Evolutionary conservation across 352 stramenopile species (phyloP).

Genomic region (Phytopythium boreale): DNA sequence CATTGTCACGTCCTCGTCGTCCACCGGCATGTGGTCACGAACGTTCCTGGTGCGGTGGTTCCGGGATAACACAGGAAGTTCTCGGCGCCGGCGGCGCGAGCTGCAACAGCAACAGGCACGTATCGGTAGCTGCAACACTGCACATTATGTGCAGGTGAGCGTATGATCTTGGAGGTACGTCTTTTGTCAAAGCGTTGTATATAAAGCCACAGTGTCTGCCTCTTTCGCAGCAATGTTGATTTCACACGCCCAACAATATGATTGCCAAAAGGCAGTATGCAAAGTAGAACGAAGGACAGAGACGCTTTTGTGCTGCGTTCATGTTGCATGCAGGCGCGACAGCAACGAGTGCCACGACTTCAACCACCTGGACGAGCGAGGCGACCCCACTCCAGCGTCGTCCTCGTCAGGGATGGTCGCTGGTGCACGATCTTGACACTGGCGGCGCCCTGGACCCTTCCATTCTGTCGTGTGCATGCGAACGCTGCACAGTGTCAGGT

Average conservation of each 20-base stretch:
- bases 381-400: background rate
- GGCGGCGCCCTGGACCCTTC: slow-evolving; percentile 6
- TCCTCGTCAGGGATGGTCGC: slow-evolving; percentile 11
- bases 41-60: background rate
- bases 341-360: background rate
- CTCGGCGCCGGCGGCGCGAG: background rate
- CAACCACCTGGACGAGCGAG: background rate
- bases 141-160: background rate
- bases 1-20: background rate
- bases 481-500: slow-evolving; percentile 22
- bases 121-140: background rate
- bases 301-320: too few species aligned
- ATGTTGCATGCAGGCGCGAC: background rate
- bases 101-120: background rate
- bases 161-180: background rate
- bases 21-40: slow-evolving; percentile 1
- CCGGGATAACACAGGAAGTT: background rate
- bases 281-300: too few species aligned
- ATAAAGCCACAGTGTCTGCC: background rate
- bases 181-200: background rate
- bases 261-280: too few species aligned
- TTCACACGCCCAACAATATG: too few species aligned
- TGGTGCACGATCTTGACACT: slow-evolving; percentile 12
- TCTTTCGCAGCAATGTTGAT: background rate
- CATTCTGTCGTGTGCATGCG: slow-evolving; percentile 2